phyloP scores from a whole-genome alignment of 129 eudicot genomes.

The Silybum marianum region DNA sequence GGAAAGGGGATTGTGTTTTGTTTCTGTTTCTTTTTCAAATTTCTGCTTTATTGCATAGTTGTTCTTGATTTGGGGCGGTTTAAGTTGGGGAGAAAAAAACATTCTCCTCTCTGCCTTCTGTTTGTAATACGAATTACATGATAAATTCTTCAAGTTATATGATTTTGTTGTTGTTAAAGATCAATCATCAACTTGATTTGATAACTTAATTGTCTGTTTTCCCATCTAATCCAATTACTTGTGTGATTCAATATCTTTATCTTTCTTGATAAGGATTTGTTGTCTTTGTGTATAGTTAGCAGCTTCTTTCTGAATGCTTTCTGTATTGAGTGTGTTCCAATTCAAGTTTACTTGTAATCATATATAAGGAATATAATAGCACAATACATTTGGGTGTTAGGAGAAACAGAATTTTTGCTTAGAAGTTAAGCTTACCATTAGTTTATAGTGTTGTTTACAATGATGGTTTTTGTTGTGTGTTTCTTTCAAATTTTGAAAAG shows the following conservation, averaged over 20 bases:
- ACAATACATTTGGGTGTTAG: constrained; percentile 13
- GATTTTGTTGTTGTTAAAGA: constrained; percentile 22
- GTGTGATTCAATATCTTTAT: constrained; percentile 5
- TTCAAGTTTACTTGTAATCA: constrained; percentile 33
- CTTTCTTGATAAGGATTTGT: constrained; percentile 6
- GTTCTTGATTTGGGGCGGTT: constrained; percentile 29
- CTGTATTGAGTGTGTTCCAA: constrained; percentile 28
- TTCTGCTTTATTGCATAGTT: constrained; percentile 36
- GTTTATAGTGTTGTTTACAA: constrained; percentile 5
- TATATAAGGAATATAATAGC: not conserved
- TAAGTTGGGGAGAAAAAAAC: constrained; percentile 16
- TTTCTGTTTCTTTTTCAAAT: constrained; percentile 27
- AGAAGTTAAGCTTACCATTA: constrained; percentile 12
- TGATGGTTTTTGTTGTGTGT: not conserved
- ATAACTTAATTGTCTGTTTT: not conserved
- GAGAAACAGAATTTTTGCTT: constrained; percentile 26
- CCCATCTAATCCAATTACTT: not conserved
- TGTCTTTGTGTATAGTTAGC: constrained; percentile 18
- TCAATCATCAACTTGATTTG: constrained; percentile 6
- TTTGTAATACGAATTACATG: constrained; percentile 37
- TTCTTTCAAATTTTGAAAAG: constrained; percentile 7
- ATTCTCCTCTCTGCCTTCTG: constrained; percentile 18
- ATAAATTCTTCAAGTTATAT: constrained; percentile 29
- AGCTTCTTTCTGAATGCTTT: constrained; percentile 10
- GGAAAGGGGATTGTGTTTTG: constrained; percentile 15